A percentile compares a stretch with the other conserved stretches of the same genome.
Evolutionary conservation across 768 basidiomycete genomes (phyloP).

Genomic region (Boletus rubropictus): DNA sequence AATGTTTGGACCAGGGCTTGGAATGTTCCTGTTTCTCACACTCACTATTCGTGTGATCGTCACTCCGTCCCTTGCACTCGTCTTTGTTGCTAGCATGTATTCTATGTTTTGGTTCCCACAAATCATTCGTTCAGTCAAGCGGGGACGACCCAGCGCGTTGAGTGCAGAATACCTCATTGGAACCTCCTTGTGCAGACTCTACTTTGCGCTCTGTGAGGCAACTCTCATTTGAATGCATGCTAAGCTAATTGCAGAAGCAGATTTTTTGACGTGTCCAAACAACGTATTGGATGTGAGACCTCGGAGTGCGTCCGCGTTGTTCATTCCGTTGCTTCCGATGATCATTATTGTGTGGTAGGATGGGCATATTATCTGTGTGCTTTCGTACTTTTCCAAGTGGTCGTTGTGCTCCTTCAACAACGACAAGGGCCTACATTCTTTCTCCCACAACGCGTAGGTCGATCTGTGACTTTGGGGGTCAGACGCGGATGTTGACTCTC

Average conservation of each 20-base stretch:
- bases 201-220: conserved; percentile 67
- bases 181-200: conserved; percentile 65
- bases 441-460: conserved; percentile 59
- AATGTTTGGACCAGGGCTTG: conserved; percentile 45
- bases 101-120: conserved; percentile 83
- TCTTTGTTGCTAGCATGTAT: conserved; percentile 65
- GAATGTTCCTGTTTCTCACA: conserved; percentile 62
- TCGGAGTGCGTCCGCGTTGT: conserved; percentile 44
- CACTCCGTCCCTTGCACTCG: conserved; percentile 57
- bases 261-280: conserved; percentile 76
- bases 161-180: conserved; percentile 69
- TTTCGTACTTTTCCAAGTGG: conserved; percentile 59
- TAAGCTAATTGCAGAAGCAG: conserved; percentile 36
- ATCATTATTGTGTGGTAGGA: conserved; percentile 32
- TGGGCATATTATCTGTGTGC: conserved; percentile 60
- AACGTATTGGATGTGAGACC: conserved; percentile 82
- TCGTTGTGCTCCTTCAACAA: conserved; percentile 66
- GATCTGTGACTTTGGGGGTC: not conserved
- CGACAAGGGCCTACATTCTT: conserved; percentile 78
- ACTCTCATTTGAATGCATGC: not conserved
- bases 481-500: not conserved
- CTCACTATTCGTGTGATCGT: conserved; percentile 71
- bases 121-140: conserved; percentile 67
- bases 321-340: not conserved
- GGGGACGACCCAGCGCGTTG: conserved; percentile 67